Percentiles rank a stretch among this genome's conserved stretches.
These are phyloP conservation scores for Beauveria asiatica DNA, from an alignment of 2,329 filamentous ascomycete genomes.

Conservation along the genomic window DNA sequence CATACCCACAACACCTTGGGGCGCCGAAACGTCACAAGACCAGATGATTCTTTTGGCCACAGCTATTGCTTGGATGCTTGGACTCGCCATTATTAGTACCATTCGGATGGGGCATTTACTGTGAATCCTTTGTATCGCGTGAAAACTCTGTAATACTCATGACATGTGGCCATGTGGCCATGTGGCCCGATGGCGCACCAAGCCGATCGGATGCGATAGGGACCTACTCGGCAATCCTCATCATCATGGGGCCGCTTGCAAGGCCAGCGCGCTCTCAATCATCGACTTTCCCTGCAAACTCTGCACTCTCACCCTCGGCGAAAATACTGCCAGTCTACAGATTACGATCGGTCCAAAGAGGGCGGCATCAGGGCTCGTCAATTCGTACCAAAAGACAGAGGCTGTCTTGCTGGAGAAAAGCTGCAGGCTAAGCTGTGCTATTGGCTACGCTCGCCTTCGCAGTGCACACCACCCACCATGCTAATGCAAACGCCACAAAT, in stretches of 20 bases:
- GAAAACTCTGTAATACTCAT: background rate
- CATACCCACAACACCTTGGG: background rate
- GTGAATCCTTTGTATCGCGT: background rate
- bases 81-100: background rate
- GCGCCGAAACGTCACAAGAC: conserved; percentile 5
- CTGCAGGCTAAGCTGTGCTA: background rate
- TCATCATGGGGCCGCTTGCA: background rate
- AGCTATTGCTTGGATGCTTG: background rate
- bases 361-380: background rate
- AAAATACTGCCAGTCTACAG: background rate
- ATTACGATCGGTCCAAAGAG: background rate
- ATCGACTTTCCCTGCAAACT: background rate
- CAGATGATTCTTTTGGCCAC: conserved; percentile 1
- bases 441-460: background rate
- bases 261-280: background rate
- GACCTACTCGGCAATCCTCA: background rate
- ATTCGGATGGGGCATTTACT: background rate
- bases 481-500: conserved; percentile 3
- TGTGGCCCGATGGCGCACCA: background rate
- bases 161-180: background rate
- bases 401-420: background rate
- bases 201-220: background rate
- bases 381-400: background rate
- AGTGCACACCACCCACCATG: background rate
- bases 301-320: background rate